phyloP scores from a whole-genome alignment of 2,329 filamentous ascomycete species.

The Pezicula neosporulosa region DNA sequence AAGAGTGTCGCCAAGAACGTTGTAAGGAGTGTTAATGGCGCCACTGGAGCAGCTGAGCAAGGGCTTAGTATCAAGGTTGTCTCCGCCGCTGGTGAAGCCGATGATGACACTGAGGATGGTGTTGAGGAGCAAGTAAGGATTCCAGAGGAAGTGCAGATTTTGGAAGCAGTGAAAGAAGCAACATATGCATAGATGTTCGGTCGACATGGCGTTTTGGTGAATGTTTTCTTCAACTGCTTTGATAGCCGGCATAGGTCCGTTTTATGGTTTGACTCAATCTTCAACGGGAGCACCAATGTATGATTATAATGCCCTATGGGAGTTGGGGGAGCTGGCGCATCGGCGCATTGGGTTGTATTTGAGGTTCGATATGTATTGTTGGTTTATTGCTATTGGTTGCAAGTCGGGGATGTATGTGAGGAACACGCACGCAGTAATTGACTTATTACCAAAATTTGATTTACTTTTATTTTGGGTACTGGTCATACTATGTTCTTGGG shows the following conservation, averaged over 20 bases:
- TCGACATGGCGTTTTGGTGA: conserved; percentile 1
- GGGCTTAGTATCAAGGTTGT: background rate
- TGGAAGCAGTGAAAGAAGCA: too few species aligned
- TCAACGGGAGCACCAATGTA: conserved; percentile 23
- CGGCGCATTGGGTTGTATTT: background rate
- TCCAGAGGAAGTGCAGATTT: too few species aligned
- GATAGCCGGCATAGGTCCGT: too few species aligned
- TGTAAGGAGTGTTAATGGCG: conserved; percentile 11
- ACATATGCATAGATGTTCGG: background rate
- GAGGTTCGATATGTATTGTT: background rate
- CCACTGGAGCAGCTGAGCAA: background rate
- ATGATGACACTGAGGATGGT: conserved; percentile 4
- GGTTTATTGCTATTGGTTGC: too few species aligned
- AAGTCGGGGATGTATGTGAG: too few species aligned
- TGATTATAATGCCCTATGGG: conserved; percentile 16
- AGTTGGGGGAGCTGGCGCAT: background rate
- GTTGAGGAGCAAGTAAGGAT: background rate
- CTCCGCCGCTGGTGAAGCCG: conserved; percentile 8
- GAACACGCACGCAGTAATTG: too few species aligned
- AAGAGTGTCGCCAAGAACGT: conserved; percentile 9
- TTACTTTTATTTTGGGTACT: too few species aligned
- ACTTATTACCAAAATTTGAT: too few species aligned
- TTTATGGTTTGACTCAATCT: conserved; percentile 12
- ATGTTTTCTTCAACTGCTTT: conserved; percentile 6
- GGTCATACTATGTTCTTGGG: too few species aligned